A percentile compares a stretch with the other conserved stretches of the same genome.
These are phyloP conservation scores for Actinomortierella ambigua DNA, from an alignment of 371 early-diverging fungal genomes.

Conservation along the genomic window DNA sequence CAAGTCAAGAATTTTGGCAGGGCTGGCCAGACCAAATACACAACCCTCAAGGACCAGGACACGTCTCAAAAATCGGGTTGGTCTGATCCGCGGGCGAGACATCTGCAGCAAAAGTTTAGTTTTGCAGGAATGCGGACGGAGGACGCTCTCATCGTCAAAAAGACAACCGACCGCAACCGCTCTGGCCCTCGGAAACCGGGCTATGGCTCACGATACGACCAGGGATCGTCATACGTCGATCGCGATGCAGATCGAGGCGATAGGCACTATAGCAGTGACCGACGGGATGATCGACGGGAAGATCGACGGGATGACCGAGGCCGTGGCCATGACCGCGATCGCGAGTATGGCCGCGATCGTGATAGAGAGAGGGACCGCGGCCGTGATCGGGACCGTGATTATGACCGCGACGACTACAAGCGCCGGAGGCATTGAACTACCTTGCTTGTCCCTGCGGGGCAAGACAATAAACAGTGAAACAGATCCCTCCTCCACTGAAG, in stretches of 20 bases:
- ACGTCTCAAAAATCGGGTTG: slow-evolving; percentile 58
- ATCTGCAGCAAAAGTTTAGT: slow-evolving; percentile 18
- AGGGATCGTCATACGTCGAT: neutral
- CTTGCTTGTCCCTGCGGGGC: no score
- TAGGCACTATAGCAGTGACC: slow-evolving; percentile 3
- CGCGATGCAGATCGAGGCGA: neutral
- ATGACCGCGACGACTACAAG: slow-evolving; percentile 16
- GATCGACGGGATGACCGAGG: neutral
- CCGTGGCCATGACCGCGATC: slow-evolving; percentile 5
- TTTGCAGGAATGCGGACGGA: slow-evolving; percentile 34
- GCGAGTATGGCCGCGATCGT: slow-evolving; percentile 8
- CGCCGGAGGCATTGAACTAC: slow-evolving; percentile 23
- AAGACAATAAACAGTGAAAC: no score
- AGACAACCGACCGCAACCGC: slow-evolving; percentile 10
- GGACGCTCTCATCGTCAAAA: slow-evolving; percentile 26
- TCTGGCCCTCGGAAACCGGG: slow-evolving; percentile 7
- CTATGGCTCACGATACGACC: neutral
- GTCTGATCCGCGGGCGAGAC: slow-evolving; percentile 28
- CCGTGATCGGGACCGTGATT: slow-evolving; percentile 6
- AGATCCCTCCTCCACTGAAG: no score
- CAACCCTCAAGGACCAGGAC: slow-evolving; percentile 85
- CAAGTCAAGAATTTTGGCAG: slow-evolving; percentile 91
- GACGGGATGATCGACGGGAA: slow-evolving; percentile 3
- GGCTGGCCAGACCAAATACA: slow-evolving; percentile 88
- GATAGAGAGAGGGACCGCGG: slow-evolving; percentile 14